Evolutionary conservation across 345 rosid species (phyloP).

Genomic region (Eucalyptus leucophloia): DNA sequence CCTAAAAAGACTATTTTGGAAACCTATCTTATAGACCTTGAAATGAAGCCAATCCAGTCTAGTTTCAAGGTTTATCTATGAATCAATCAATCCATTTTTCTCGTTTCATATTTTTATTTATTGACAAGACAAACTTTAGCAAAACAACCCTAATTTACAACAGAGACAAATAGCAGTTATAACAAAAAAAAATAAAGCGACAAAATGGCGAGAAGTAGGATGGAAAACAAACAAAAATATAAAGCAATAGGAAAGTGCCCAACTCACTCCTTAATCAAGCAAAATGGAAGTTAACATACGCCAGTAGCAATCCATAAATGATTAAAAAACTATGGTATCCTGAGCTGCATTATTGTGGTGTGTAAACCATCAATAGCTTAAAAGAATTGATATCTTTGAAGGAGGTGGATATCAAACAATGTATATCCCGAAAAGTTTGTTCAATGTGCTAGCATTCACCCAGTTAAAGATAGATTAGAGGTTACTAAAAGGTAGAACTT

Average conservation of each 20-base stretch:
- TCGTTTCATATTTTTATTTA: not conserved
- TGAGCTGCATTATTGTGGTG: not conserved
- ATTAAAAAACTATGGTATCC: not conserved
- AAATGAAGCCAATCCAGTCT: fast-evolving
- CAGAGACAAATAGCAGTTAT: not conserved
- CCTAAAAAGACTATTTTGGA: not conserved
- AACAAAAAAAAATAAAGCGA: not conserved
- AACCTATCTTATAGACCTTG: not conserved
- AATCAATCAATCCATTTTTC: not conserved
- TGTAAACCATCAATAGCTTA: not conserved
- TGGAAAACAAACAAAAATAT: not conserved
- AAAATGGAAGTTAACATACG: not conserved
- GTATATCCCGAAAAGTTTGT: not conserved
- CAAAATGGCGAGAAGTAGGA: not conserved
- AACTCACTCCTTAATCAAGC: not conserved
- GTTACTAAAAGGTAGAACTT: not conserved
- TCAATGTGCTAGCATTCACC: not conserved
- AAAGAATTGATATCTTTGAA: not conserved
- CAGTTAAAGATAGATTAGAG: not conserved
- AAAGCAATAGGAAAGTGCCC: not conserved
- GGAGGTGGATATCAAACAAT: not conserved
- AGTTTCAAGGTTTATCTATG: not conserved
- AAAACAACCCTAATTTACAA: not conserved
- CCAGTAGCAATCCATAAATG: not conserved
- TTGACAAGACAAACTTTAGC: not conserved